Percentiles rank a stretch among this genome's conserved stretches.
Evolutionary conservation across 768 basidiomycete genomes (phyloP).

Genomic region (Paxillus rubicundulus): DNA sequence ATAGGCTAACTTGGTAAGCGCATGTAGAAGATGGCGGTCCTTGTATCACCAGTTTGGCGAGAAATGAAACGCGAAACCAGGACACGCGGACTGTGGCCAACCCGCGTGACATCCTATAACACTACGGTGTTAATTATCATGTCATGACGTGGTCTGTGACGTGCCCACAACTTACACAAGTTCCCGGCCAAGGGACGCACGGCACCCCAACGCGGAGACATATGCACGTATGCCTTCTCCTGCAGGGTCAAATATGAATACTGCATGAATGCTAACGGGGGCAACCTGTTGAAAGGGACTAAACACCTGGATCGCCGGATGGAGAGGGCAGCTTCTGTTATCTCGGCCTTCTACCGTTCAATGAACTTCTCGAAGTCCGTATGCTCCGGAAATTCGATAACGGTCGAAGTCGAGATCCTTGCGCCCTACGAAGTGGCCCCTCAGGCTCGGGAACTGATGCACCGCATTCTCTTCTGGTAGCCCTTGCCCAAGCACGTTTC

Average conservation of each 20-base stretch:
- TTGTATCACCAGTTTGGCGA: neutral
- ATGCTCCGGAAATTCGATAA: conserved; percentile 29
- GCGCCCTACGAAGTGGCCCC: conserved; percentile 18
- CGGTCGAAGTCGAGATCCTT: conserved; percentile 31
- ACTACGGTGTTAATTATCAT: neutral
- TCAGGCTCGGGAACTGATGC: conserved; percentile 10
- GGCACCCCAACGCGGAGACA: conserved; percentile 10
- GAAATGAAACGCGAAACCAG: too few species aligned
- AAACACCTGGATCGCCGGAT: conserved; percentile 12
- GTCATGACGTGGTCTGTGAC: conserved; percentile 2
- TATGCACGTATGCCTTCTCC: conserved; percentile 9
- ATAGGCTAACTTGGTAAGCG: neutral
- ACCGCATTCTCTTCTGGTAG: conserved; percentile 17
- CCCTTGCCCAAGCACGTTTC: conserved; percentile 7
- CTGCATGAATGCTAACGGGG: conserved; percentile 13
- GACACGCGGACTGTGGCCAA: too few species aligned
- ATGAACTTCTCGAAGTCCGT: conserved; percentile 27
- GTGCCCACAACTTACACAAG: conserved; percentile 12
- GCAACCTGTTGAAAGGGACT: conserved; percentile 7
- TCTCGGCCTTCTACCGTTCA: conserved; percentile 15
- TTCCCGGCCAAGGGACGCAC: conserved; percentile 10
- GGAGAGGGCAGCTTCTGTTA: conserved; percentile 18
- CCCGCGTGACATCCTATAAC: too few species aligned
- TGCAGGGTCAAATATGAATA: conserved; percentile 23
- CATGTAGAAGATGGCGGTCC: neutral